Percentiles rank a stretch among this genome's conserved stretches.
phyloP scores from a whole-genome alignment of 257 asterid species.

The Sherardia arvensis region DNA sequence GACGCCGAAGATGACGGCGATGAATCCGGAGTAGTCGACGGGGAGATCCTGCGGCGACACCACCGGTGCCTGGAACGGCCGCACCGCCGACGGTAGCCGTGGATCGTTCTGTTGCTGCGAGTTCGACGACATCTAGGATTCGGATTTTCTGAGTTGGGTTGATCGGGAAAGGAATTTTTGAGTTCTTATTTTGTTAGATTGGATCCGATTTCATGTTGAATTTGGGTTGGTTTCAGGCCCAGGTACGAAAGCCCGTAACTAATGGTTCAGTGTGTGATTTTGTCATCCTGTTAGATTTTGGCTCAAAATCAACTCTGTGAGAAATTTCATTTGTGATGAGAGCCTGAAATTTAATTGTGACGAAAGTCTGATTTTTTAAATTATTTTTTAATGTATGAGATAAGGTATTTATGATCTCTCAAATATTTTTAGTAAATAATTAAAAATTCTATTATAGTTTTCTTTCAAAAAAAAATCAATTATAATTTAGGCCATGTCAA shows the following conservation, averaged over 20 bases:
- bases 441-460: no score
- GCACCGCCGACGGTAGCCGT: conserved; percentile 20
- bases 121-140: conserved; percentile 20
- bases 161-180: neutral
- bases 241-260: neutral
- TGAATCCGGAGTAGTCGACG: conserved; percentile 70
- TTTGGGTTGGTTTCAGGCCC: neutral
- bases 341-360: no score
- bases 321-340: no score
- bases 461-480: no score
- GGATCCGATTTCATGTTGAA: neutral
- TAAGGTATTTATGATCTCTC: no score
- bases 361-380: no score
- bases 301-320: neutral
- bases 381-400: no score
- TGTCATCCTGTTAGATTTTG: no score
- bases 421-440: no score
- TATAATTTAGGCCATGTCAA: no score
- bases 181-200: neutral
- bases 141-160: neutral
- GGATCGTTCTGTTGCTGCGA: conserved; percentile 26
- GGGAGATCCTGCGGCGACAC: conserved; percentile 66
- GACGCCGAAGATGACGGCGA: conserved; percentile 76
- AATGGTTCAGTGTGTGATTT: neutral
- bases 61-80: conserved; percentile 18